Base-by-base conservation (phyloP, 176 grass and related monocot species). In the sorghum (Sorghum bicolor) region DNA sequence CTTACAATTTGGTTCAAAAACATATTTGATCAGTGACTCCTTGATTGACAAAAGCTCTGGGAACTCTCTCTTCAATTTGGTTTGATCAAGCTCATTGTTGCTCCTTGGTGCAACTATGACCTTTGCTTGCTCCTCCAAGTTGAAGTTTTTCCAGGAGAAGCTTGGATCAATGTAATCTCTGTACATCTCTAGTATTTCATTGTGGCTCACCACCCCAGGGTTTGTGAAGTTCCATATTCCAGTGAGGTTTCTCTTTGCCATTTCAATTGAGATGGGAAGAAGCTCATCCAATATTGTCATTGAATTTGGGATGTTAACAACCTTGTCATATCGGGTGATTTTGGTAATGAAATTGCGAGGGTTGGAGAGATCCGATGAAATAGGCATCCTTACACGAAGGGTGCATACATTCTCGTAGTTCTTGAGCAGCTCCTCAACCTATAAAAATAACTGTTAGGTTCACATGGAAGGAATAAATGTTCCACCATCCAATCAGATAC, bases 201-300 rank as follows among this genome's bases (percentile, higher is more conserved):
- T 97, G 74, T 97, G 94, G 85, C 91, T 97, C 34, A 97, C 91
- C 28, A 82, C 94, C n/a, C 94, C 91, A 50, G 94, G 94, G 48
- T 94, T 97, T 19, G 94, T 92, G 87, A 97, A 97, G 32, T 97
- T 97, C 94, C 94, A 97, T 38, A 94, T 97, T 36, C 94, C 94
- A 28, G 94, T 97, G 44, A 97, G 89, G 63, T 97, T 94, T 72
- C 86, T 77, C 88, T 91, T 93, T 0, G 94, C 91, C 94, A 96
- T 96, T 83, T 96, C 94, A 0, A 96, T 93, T n/a, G 94, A 93
- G 48, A 96, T 89, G 48, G 94, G 94, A 15, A 96, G 86, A 69
- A 96, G 94, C 55, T 97, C 94, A 74, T 97, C 89, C 82, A 97
- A 65, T 76, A 94, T 90, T 67, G 91, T 92, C 91, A 94, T 97